Percentiles rank a stretch among this genome's conserved stretches.
These are phyloP conservation scores for Flaveria linearis DNA, from an alignment of 129 eudicot genomes.

Conservation along the genomic window DNA sequence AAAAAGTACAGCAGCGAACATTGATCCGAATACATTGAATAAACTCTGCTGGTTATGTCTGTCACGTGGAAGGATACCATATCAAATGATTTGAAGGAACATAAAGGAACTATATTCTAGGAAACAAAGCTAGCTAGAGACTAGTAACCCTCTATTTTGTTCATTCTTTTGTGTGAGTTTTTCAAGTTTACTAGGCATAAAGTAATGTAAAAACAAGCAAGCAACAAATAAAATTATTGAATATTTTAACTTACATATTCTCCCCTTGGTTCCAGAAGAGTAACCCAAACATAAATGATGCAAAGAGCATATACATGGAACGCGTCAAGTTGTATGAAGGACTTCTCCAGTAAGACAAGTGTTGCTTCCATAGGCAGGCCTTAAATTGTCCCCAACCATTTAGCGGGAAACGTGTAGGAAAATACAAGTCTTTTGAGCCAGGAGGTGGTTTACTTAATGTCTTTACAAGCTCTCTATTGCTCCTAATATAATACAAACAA, in stretches of 20 bases:
- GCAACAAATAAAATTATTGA: neutral
- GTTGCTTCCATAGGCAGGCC: conserved; percentile 79
- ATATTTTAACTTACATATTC: conserved; percentile 49
- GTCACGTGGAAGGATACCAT: neutral
- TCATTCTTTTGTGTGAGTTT: no score
- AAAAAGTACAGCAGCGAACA: conserved; percentile 6
- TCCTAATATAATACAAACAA: conserved; percentile 28
- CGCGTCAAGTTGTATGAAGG: conserved; percentile 75
- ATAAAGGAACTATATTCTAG: no score
- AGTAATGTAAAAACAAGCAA: neutral
- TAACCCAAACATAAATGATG: conserved; percentile 48
- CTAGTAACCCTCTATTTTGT: no score
- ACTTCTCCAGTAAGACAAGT: conserved; percentile 85
- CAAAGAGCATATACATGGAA: conserved; percentile 31
- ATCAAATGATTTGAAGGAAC: no score
- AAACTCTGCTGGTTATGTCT: no score
- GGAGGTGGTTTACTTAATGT: conserved; percentile 32
- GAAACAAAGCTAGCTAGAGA: no score
- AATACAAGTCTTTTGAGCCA: conserved; percentile 42
- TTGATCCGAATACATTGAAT: conserved; percentile 16
- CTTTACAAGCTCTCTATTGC: conserved; percentile 39
- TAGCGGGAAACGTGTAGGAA: conserved; percentile 54
- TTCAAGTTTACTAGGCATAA: neutral
- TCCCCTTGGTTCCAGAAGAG: conserved; percentile 71
- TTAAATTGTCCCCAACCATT: conserved; percentile 70